Conservation (phyloP, 2,329 filamentous ascomycete genomes). For the Epicoccum nigrum region DNA sequence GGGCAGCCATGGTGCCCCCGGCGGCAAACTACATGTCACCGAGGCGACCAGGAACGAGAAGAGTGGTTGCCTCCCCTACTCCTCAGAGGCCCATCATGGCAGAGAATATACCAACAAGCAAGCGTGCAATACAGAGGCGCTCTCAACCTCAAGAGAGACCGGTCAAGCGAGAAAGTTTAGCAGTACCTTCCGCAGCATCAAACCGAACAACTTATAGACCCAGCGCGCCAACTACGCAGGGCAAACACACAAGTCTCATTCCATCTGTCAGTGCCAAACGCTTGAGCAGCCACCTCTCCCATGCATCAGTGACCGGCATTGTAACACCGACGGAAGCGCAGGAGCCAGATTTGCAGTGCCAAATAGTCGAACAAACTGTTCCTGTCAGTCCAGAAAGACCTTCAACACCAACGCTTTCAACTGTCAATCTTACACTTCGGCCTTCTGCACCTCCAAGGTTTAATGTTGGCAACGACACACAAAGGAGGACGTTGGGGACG, state of each 20-base stretch:
- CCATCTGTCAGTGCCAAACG: slow-evolving; percentile 25
- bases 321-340: slow-evolving; percentile 11
- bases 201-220: slow-evolving; percentile 28
- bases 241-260: slow-evolving; percentile 23
- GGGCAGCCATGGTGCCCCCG: slow-evolving; percentile 17
- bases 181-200: slow-evolving; percentile 15
- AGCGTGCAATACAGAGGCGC: slow-evolving; percentile 20
- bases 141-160: slow-evolving; percentile 30
- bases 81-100: slow-evolving; percentile 20
- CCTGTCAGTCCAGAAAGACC: slow-evolving; percentile 25
- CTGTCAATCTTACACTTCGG: neutral
- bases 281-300: slow-evolving; percentile 21
- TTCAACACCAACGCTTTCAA: slow-evolving; percentile 15
- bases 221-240: slow-evolving; percentile 15
- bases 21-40: slow-evolving; percentile 23
- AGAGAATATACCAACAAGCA: slow-evolving; percentile 31
- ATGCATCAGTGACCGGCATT: slow-evolving; percentile 31
- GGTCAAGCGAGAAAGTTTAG: slow-evolving; percentile 27
- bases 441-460: slow-evolving; percentile 17
- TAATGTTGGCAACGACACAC: slow-evolving; percentile 24
- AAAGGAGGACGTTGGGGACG: slow-evolving; percentile 28
- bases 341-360: neutral
- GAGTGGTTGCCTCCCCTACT: slow-evolving; percentile 11
- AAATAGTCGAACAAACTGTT: slow-evolving; percentile 16
- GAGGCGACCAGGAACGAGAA: slow-evolving; percentile 25